Conservation (phyloP, 176 grass and related monocot genomes). For the Secale cereale region DNA sequence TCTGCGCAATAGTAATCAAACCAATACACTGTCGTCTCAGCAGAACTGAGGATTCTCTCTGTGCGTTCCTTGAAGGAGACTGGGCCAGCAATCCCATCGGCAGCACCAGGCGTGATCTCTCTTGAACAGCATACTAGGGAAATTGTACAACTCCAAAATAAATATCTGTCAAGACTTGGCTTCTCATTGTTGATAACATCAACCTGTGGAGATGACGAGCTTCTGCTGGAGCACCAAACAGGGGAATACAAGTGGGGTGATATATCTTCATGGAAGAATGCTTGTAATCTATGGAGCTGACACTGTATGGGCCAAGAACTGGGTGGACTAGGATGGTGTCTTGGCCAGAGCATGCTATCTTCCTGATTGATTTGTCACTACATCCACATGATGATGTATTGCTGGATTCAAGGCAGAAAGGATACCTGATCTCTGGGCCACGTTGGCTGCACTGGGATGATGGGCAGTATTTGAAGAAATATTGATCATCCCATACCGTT, state of each 20-base stretch:
- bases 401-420: slow-evolving; percentile 17
- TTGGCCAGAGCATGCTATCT: slow-evolving; percentile 37
- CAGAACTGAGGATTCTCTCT: too few species aligned
- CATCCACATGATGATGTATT: background rate
- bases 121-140: too few species aligned
- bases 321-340: slow-evolving; percentile 40
- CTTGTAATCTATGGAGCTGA: background rate
- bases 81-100: too few species aligned
- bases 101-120: too few species aligned
- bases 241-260: background rate
- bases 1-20: too few species aligned
- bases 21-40: too few species aligned
- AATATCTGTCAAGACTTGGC: too few species aligned
- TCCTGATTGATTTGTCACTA: too few species aligned
- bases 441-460: background rate
- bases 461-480: slow-evolving; percentile 5
- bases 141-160: too few species aligned
- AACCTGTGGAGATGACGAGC: background rate
- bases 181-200: too few species aligned
- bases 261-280: background rate
- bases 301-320: background rate
- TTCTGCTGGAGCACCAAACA: background rate
- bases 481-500: slow-evolving; percentile 8
- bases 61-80: too few species aligned
- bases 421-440: background rate